Evolutionary conservation across 2,329 filamentous ascomycete species (phyloP).

Genomic region (Apiospora malaysiana): DNA sequence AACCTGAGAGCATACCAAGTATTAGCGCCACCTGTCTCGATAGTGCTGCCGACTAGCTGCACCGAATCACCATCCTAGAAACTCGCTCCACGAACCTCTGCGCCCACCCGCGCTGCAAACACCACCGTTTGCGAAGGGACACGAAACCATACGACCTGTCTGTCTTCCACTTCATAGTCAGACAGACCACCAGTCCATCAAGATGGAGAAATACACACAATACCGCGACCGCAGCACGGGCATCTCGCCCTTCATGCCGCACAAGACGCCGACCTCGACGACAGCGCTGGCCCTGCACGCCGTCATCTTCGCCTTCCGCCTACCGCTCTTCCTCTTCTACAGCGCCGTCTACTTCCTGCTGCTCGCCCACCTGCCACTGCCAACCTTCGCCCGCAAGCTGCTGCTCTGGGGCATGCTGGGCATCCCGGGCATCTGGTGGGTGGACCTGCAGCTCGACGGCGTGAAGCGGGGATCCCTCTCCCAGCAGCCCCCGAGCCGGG

Average conservation of each 20-base stretch:
- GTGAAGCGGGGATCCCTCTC: constrained; percentile 89
- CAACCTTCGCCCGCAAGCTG: constrained; percentile 72
- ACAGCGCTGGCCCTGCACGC: constrained; percentile 69
- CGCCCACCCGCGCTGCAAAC: background rate
- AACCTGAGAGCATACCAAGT: background rate
- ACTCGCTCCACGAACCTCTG: background rate
- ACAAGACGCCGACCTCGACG: constrained; percentile 68
- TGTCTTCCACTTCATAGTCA: background rate
- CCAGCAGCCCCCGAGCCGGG: constrained; percentile 72
- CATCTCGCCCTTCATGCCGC: constrained; percentile 93
- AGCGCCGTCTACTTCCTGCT: constrained; percentile 76
- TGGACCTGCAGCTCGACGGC: constrained; percentile 96
- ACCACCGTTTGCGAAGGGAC: background rate
- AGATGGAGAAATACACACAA: constrained; percentile 94
- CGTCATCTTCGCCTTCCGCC: constrained; percentile 79
- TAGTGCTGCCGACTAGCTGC: background rate
- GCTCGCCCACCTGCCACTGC: constrained; percentile 79
- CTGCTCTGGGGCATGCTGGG: constrained; percentile 87
- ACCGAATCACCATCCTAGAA: too few relatives aligned
- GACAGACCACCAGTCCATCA: constrained; percentile 23
- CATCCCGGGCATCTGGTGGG: constrained; percentile 95
- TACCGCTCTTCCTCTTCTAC: constrained; percentile 77
- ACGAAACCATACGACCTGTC: background rate
- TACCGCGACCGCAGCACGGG: constrained; percentile 93
- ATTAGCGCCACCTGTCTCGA: background rate